Evolutionary conservation across 2,329 filamentous ascomycete species (phyloP).

Genomic region (Arthroderma uncinatum): DNA sequence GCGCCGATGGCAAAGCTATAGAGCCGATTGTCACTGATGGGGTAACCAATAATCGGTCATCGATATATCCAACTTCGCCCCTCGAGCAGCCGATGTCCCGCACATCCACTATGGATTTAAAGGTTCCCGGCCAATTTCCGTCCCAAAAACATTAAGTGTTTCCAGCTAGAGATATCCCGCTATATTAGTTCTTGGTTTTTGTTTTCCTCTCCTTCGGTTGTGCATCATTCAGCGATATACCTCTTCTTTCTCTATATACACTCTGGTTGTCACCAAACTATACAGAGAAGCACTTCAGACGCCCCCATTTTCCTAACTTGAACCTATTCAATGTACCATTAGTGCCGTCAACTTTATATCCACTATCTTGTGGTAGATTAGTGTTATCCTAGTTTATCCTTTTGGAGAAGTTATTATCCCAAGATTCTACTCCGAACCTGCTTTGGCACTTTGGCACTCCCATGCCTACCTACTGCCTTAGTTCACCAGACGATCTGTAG

Average conservation of each 20-base stretch:
- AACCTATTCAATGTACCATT: not conserved
- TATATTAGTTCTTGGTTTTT: not conserved
- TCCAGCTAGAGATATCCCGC: not conserved
- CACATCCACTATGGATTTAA: conserved; percentile 50
- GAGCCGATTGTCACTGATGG: not conserved
- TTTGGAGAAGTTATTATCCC: too few relatives aligned
- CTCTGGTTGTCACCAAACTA: not conserved
- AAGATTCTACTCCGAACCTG: too few relatives aligned
- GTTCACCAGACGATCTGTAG: too few relatives aligned
- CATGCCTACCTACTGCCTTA: too few relatives aligned
- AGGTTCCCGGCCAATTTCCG: conserved; percentile 59
- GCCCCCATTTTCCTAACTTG: not conserved
- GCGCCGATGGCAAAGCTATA: not conserved
- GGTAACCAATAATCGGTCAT: not conserved
- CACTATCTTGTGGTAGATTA: too few relatives aligned
- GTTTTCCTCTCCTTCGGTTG: not conserved
- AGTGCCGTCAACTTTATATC: not conserved
- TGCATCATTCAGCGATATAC: not conserved
- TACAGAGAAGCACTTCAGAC: not conserved
- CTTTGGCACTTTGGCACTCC: too few relatives aligned
- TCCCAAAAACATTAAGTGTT: conserved; percentile 1
- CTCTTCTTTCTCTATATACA: conserved; percentile 3
- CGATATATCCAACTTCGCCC: not conserved
- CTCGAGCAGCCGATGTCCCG: conserved; percentile 27
- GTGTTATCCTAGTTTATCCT: too few relatives aligned